phyloP scores from a whole-genome alignment of 2,329 filamentous ascomycete species.

The Oidium heveae region DNA sequence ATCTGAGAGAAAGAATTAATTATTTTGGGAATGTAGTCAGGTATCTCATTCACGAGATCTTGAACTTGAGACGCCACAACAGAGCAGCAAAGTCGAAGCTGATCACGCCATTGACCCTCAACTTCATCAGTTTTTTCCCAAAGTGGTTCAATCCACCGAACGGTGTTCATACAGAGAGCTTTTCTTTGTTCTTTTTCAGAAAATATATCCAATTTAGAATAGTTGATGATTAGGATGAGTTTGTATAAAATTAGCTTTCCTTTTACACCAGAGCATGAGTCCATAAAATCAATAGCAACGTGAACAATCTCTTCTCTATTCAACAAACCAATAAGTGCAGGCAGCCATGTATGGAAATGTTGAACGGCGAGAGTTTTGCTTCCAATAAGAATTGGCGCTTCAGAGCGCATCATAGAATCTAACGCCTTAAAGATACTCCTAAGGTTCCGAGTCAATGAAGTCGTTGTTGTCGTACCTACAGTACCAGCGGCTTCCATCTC shows the following conservation, averaged over 20 bases:
- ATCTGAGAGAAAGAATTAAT: conserved; percentile 48
- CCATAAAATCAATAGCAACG: conserved; percentile 79
- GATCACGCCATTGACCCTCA: conserved; percentile 61
- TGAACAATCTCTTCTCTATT: conserved; percentile 67
- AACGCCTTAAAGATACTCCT: conserved; percentile 74
- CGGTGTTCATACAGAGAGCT: conserved; percentile 54
- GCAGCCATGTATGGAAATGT: conserved; percentile 94
- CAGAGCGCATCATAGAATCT: conserved; percentile 70
- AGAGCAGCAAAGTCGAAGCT: conserved; percentile 80
- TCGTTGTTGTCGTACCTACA: conserved; percentile 56
- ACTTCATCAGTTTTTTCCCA: conserved; percentile 62
- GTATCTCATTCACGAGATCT: conserved; percentile 54
- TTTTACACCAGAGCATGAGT: conserved; percentile 66
- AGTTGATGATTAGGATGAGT: conserved; percentile 76
- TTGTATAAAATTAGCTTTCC: conserved; percentile 85
- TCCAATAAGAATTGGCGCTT: conserved; percentile 63
- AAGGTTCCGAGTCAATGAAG: conserved; percentile 57
- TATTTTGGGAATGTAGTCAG: conserved; percentile 74
- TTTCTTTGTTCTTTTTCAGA: conserved; percentile 49
- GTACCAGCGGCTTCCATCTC: conserved; percentile 55
- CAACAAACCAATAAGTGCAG: conserved; percentile 57
- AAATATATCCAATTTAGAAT: conserved; percentile 63
- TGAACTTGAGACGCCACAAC: conserved; percentile 70
- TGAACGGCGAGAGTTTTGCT: conserved; percentile 90
- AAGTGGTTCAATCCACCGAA: conserved; percentile 76